These are phyloP conservation scores for Neurospora sp. DNA, from an alignment of 495 filamentous ascomycete genomes.

Conservation along the genomic window DNA sequence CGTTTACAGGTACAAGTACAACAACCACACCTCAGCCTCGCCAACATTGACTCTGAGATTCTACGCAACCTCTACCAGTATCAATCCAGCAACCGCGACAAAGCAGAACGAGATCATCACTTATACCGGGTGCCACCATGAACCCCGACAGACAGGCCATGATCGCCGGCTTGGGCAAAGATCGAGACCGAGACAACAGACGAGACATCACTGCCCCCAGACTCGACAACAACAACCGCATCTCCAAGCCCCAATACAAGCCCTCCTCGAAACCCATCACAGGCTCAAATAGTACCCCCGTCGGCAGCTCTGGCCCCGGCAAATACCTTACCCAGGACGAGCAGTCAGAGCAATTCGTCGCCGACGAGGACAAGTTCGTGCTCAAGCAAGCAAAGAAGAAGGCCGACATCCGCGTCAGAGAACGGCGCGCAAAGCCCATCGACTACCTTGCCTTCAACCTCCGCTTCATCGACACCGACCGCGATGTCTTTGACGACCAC, in stretches of 20 bases:
- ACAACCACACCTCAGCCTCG: neutral
- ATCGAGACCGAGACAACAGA: slow-evolving; percentile 9
- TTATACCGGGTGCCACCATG: slow-evolving; percentile 16
- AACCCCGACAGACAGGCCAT: slow-evolving; percentile 39
- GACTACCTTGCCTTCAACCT: slow-evolving; percentile 93
- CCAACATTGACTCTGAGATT: neutral
- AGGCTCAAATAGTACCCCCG: neutral
- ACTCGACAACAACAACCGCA: slow-evolving; percentile 32
- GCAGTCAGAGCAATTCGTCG: slow-evolving; percentile 74
- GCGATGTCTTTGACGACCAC: slow-evolving; percentile 72
- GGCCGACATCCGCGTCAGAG: slow-evolving; percentile 90
- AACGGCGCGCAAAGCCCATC: slow-evolving; percentile 83
- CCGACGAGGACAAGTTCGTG: slow-evolving; percentile 92
- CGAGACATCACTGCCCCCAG: slow-evolving; percentile 36
- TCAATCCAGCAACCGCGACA: neutral
- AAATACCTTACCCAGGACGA: slow-evolving; percentile 50
- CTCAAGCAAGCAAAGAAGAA: slow-evolving; percentile 97
- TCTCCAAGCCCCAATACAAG: slow-evolving; percentile 33
- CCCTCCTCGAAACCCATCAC: slow-evolving; percentile 4
- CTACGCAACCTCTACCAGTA: neutral
- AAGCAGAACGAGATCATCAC: neutral
- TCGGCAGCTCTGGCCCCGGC: slow-evolving; percentile 3
- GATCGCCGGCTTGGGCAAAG: slow-evolving; percentile 28
- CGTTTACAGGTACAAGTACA: neutral
- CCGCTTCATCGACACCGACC: slow-evolving; percentile 75